Evolutionary conservation across 2,329 filamentous ascomycete species (phyloP), one percentile per base, ranked within the genome.

Genomic region (Beauveria sp.): DNA sequence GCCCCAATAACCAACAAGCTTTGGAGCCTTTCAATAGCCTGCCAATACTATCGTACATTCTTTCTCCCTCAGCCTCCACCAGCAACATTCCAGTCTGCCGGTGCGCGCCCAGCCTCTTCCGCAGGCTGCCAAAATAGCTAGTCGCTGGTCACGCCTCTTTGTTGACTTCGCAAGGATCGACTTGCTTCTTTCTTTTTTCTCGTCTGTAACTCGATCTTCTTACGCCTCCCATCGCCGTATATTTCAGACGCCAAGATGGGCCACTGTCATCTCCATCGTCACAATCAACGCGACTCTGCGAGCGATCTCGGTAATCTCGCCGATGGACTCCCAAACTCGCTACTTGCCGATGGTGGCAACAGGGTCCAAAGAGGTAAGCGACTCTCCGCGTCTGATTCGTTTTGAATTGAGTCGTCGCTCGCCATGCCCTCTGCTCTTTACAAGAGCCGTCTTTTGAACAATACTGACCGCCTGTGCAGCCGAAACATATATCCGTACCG

Each of bases 401-500:
- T 38, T n/a, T 8, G 16, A 43, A 51, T 18, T 51, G 22, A 10
- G 20, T 42, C 34, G 22, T 34, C 3, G 10, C 18, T 16, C 5
- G 9, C 20, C 24, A 28, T 20, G 46, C 10, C 2, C 22, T 18
- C 16, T 24, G 22, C 46, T 43, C 30, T 34, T 34, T 3, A 26
- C 18, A 9, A 30, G 18, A 28, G 52, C 6, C 10, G 10, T 10
- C 8, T 20, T 2, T n/a, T n/a, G 22, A 30, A 18, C 18, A 24
- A 49, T 26, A 54, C 50, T 60, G 49, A 60, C 22, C 8, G 12
- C 14, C 7, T 30, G 6, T 20, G 4, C 38, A 57, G 46, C 57
- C 42, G 43, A 57, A 53, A 60, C 38, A 26, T 60, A 45, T 47
- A 66, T 73, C 40, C 68, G 67, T 16, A 77, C 75, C 20, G 71